Percentiles rank a stretch among this genome's conserved stretches.
Conservation (phyloP, 2,329 filamentous ascomycete species). For the Escovopsis sp. region DNA sequence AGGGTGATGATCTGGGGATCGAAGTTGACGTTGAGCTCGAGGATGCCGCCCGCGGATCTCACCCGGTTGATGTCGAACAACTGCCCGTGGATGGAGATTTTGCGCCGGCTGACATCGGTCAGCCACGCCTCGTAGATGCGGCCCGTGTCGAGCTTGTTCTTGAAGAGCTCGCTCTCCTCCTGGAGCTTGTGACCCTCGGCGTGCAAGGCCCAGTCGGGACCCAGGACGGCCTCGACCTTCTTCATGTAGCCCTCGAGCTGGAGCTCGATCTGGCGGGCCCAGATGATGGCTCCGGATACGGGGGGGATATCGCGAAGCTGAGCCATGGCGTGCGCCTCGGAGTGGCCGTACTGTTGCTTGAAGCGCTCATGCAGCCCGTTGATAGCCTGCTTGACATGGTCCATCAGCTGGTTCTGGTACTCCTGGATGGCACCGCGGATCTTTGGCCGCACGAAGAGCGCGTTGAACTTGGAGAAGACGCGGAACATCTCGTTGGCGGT, state of each 20-base stretch:
- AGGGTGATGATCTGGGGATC: conserved; percentile 92
- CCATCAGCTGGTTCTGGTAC: conserved; percentile 95
- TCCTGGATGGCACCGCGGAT: conserved; percentile 95
- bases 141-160: conserved; percentile 86
- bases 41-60: conserved; percentile 72
- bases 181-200: conserved; percentile 89
- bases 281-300: conserved; percentile 93
- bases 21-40: conserved; percentile 91
- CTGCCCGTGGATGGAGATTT: conserved; percentile 82
- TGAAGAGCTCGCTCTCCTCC: conserved; percentile 82
- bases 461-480: conserved; percentile 99
- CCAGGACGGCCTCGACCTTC: conserved; percentile 96
- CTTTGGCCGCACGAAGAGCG: conserved; percentile 95
- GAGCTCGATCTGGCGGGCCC: conserved; percentile 91
- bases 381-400: conserved; percentile 95
- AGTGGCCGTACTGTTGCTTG: conserved; percentile 97
- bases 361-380: conserved; percentile 87
- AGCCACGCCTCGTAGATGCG: conserved; percentile 95
- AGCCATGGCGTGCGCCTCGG: conserved; percentile 95
- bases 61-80: conserved; percentile 84
- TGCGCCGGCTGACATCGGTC: conserved; percentile 72
- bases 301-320: conserved; percentile 91
- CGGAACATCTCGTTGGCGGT: conserved; percentile 99
- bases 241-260: conserved; percentile 96
- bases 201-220: conserved; percentile 86